phyloP scores from a whole-genome alignment of 768 basidiomycete species.

The Termitomyces sp. region DNA sequence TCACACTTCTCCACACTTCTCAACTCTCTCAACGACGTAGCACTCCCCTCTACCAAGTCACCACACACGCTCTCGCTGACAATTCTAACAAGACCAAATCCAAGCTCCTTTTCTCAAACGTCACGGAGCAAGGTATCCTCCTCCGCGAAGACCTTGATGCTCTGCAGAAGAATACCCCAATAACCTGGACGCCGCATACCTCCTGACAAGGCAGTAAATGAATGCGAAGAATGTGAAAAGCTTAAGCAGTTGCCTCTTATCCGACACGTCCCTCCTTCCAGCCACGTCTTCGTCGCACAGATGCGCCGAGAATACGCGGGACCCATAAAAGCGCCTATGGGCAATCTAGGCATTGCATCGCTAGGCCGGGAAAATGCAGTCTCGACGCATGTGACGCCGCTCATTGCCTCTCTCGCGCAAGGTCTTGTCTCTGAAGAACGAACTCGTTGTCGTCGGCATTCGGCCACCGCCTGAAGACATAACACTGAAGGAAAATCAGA shows the following conservation, averaged over 20 bases:
- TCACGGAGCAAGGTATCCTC: slow-evolving; percentile 86
- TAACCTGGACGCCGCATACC: slow-evolving; percentile 78
- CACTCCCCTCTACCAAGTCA: slow-evolving; percentile 80
- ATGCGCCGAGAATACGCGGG: not conserved
- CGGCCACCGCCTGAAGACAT: slow-evolving; percentile 26
- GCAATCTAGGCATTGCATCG: slow-evolving; percentile 52
- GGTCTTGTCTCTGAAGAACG: slow-evolving; percentile 52
- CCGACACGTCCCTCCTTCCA: slow-evolving; percentile 14
- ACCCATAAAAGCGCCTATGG: slow-evolving; percentile 18
- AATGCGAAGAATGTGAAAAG: slow-evolving; percentile 14
- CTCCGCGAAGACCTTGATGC: slow-evolving; percentile 38
- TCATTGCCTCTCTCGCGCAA: slow-evolving; percentile 44
- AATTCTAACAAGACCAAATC: slow-evolving; percentile 88
- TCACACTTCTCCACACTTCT: not conserved
- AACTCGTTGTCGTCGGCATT: slow-evolving; percentile 48
- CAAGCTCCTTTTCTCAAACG: slow-evolving; percentile 88
- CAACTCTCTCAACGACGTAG: slow-evolving; percentile 26
- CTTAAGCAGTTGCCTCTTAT: slow-evolving; percentile 21
- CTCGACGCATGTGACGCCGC: slow-evolving; percentile 58
- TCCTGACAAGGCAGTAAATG: slow-evolving; percentile 40
- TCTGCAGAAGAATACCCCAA: slow-evolving; percentile 60
- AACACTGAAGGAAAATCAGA: slow-evolving; percentile 19
- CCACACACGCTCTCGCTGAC: slow-evolving; percentile 68
- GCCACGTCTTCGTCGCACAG: slow-evolving; percentile 4
- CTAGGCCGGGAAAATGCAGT: slow-evolving; percentile 49